phyloP scores from a whole-genome alignment of 805 yeast genomes.

The Spathaspora gorwiae region DNA sequence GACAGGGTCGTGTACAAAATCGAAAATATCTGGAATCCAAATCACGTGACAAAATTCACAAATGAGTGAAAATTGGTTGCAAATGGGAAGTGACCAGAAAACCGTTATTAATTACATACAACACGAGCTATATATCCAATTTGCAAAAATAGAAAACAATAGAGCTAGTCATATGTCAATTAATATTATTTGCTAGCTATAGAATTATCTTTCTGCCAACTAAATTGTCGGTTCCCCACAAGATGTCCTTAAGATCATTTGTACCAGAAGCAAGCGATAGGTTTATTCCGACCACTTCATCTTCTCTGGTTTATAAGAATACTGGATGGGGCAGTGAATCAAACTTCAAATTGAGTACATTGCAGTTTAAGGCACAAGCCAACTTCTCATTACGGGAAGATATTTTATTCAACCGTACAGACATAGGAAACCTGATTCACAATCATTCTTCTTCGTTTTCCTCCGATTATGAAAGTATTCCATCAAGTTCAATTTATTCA shows the following conservation, averaged over 20 bases:
- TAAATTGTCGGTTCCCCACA: too few relatives aligned
- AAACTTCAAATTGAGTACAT: too few relatives aligned
- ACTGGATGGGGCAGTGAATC: background rate
- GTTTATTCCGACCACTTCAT: slow-evolving; percentile 15
- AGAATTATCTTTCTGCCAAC: too few relatives aligned
- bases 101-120: background rate
- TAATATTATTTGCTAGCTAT: too few relatives aligned
- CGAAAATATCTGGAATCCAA: background rate
- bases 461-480: slow-evolving; percentile 2
- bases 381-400: slow-evolving; percentile 16
- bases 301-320: slow-evolving; percentile 13
- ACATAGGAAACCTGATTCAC: background rate
- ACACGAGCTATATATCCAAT: background rate
- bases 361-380: slow-evolving; percentile 1
- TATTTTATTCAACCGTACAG: slow-evolving; percentile 9
- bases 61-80: slow-evolving; percentile 2
- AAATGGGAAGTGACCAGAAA: background rate
- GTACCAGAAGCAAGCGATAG: slow-evolving; percentile 9
- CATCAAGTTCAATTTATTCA: background rate
- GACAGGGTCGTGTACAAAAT: too few relatives aligned
- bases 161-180: too few relatives aligned
- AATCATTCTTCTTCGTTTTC: background rate
- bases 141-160: too few relatives aligned
- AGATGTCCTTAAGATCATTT: slow-evolving; percentile 1
- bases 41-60: background rate